Percentiles rank a stretch among this genome's conserved stretches.
Conservation (phyloP, 805 yeast species). For the Metschnikowia lochheadii region DNA sequence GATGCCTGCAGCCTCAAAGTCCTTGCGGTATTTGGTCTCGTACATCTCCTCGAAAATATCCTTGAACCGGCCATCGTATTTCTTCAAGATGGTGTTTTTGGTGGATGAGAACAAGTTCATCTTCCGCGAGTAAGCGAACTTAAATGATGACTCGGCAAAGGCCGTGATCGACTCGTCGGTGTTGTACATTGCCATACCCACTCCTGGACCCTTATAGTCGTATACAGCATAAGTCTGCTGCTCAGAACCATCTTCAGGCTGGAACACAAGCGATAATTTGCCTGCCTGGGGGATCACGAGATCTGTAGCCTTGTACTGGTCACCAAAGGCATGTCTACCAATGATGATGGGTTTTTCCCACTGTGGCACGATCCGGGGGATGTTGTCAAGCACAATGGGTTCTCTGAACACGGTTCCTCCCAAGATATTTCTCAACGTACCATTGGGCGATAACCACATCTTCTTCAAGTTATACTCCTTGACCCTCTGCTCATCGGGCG, state of each 20-base stretch:
- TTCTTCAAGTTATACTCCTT: conserved; percentile 67
- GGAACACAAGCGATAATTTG: conserved; percentile 59
- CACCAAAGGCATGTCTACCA: conserved; percentile 85
- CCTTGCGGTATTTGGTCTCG: conserved; percentile 50
- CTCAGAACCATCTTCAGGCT: conserved; percentile 56
- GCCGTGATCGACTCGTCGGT: conserved; percentile 74
- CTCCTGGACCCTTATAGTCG: conserved; percentile 65
- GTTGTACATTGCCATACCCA: conserved; percentile 79
- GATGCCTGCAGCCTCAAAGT: conserved; percentile 58
- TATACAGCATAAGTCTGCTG: conserved; percentile 49
- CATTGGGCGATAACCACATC: conserved; percentile 87
- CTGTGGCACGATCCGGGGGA: conserved; percentile 72
- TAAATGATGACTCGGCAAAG: conserved; percentile 77
- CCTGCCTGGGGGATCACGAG: conserved; percentile 65
- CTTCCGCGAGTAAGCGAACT: conserved; percentile 61
- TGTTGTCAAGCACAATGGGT: conserved; percentile 72
- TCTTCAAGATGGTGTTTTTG: conserved; percentile 76
- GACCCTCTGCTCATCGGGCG: conserved; percentile 79
- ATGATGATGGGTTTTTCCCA: conserved; percentile 83
- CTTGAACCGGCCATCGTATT: conserved; percentile 78
- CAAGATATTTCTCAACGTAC: conserved; percentile 75
- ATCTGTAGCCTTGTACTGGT: conserved; percentile 80
- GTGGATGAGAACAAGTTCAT: conserved; percentile 68
- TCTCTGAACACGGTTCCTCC: conserved; percentile 86
- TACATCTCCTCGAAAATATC: conserved; percentile 71